Percentiles rank a stretch among this genome's conserved stretches.
Conservation (phyloP, 371 early-diverging fungal species). For the Globomyces sp. region DNA sequence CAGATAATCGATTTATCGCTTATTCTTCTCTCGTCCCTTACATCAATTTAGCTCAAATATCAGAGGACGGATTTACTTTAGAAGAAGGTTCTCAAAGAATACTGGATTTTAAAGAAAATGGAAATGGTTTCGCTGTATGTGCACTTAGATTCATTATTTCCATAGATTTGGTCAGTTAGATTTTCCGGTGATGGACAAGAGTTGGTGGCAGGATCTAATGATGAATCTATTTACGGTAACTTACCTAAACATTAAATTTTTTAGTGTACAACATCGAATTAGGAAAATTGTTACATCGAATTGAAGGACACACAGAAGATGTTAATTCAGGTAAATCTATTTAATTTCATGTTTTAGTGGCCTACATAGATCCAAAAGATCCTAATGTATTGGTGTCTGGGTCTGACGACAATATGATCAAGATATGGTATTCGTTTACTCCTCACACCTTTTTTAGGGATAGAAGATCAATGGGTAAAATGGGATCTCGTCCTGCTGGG, state of each 20-base stretch:
- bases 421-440: constrained; percentile 46
- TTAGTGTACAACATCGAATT: constrained; percentile 57
- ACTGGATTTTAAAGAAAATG: background rate
- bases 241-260: background rate
- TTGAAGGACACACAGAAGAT: constrained; percentile 49
- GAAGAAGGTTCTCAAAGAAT: background rate
- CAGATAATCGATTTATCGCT: background rate
- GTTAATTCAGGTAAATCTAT: constrained; percentile 59
- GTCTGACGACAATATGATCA: constrained; percentile 59
- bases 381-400: constrained; percentile 61
- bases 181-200: constrained; percentile 59
- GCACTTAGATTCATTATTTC: background rate
- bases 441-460: background rate
- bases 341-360: too few relatives aligned
- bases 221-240: constrained; percentile 41
- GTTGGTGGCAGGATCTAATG: constrained; percentile 56
- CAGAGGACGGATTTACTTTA: background rate
- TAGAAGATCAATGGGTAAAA: background rate
- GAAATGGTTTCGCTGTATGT: background rate
- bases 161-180: constrained; percentile 61
- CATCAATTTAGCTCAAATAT: background rate
- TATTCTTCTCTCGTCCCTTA: constrained; percentile 4
- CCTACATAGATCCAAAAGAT: constrained; percentile 37
- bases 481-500: constrained; percentile 43
- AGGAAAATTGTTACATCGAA: constrained; percentile 42